phyloP scores from a whole-genome alignment of 805 yeast genomes.

The Cyberlindnera xylosilytica region DNA sequence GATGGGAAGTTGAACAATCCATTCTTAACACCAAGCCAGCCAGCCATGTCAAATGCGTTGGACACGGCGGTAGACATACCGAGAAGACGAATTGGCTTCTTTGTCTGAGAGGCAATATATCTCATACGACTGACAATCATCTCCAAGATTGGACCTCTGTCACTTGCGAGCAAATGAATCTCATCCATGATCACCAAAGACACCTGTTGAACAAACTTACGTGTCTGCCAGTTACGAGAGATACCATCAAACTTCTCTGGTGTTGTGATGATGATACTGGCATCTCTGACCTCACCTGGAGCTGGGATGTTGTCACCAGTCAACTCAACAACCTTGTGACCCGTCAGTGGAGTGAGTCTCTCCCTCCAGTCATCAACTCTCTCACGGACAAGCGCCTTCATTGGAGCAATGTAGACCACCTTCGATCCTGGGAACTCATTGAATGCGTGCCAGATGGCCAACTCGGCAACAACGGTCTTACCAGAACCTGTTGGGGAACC shows the following conservation, averaged over 20 bases:
- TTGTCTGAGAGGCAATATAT: constrained; percentile 90
- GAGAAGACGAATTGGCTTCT: constrained; percentile 82
- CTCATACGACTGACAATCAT: constrained; percentile 92
- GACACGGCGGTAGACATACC: constrained; percentile 95
- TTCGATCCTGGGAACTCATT: constrained; percentile 83
- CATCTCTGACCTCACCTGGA: constrained; percentile 6
- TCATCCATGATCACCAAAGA: constrained; percentile 81
- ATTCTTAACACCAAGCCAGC: constrained; percentile 85
- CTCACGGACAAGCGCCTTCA: constrained; percentile 94
- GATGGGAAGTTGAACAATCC: constrained; percentile 95
- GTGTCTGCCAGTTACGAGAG: constrained; percentile 89
- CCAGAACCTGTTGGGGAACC: constrained; percentile 99
- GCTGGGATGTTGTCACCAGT: constrained; percentile 40
- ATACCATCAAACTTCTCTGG: constrained; percentile 99
- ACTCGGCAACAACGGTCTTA: constrained; percentile 93
- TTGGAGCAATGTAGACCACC: constrained; percentile 87
- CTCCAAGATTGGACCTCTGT: constrained; percentile 95
- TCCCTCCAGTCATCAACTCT: constrained; percentile 86
- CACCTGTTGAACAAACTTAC: constrained; percentile 79
- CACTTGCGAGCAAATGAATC: constrained; percentile 94
- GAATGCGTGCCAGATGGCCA: constrained; percentile 97
- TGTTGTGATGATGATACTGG: constrained; percentile 83
- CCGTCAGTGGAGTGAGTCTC: constrained; percentile 78
- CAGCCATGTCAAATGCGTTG: constrained; percentile 90
- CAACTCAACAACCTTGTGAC: constrained; percentile 79